Conservation (phyloP, 148 eudicot species). For the Euryodendron excelsum region DNA sequence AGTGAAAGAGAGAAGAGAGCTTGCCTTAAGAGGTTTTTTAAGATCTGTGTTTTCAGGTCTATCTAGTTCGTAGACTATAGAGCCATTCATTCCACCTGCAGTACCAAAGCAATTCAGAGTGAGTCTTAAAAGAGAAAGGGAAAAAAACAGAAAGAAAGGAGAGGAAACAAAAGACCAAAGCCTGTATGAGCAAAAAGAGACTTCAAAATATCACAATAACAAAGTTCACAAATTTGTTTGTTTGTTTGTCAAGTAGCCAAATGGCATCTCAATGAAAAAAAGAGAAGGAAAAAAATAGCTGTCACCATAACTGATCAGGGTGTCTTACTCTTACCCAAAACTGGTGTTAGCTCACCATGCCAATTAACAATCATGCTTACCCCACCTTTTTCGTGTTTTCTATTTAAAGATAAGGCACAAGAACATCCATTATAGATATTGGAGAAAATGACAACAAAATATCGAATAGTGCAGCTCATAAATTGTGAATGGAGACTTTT, state of each 20-base stretch:
- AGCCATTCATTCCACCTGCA: slow-evolving; percentile 98
- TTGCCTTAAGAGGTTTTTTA: slow-evolving; percentile 72
- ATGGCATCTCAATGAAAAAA: not conserved
- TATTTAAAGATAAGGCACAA: not conserved
- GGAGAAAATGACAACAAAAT: not conserved
- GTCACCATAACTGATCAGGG: not conserved
- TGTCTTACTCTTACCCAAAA: not conserved
- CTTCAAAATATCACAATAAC: not conserved
- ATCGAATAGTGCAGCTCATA: not conserved
- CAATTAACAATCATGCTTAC: not conserved
- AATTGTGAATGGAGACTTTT: not conserved
- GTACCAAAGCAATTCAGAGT: slow-evolving; percentile 10
- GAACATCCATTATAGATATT: not conserved
- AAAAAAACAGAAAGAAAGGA: not conserved
- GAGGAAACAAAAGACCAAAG: not conserved
- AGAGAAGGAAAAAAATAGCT: not conserved
- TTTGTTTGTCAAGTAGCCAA: not conserved
- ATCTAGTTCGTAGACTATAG: slow-evolving; percentile 80
- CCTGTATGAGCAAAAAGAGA: not conserved
- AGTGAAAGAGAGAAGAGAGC: slow-evolving; percentile 19
- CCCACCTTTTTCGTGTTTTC: not conserved
- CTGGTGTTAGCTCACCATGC: not conserved
- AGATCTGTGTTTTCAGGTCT: slow-evolving; percentile 90
- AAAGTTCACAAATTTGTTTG: not conserved
- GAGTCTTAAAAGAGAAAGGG: not conserved